Evolutionary conservation across 78 protist genomes (phyloP).

Genomic region (Cyanophora paradoxa): DNA sequence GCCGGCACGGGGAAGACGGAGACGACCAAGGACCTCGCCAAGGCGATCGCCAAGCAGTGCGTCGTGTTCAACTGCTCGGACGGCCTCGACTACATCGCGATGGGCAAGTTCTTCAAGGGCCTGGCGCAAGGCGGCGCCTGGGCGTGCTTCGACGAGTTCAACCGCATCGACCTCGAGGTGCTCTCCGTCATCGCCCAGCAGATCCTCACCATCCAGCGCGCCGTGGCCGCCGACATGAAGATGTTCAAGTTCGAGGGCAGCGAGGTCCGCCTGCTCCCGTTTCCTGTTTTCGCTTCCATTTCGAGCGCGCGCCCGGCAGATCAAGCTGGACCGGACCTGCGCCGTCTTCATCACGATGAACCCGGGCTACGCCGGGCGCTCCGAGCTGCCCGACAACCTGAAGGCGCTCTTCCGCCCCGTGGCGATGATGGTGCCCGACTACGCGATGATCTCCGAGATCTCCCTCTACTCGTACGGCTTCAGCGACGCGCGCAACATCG

Average conservation of each 20-base stretch:
- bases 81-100: slow-evolving; percentile 47
- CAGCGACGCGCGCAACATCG: slow-evolving; percentile 15
- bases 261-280: too few species aligned
- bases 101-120: slow-evolving; percentile 67
- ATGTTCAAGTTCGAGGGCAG: slow-evolving; percentile 31
- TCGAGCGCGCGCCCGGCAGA: too few species aligned
- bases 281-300: too few species aligned
- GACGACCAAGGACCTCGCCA: slow-evolving; percentile 53
- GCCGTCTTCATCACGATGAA: slow-evolving; percentile 85
- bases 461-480: slow-evolving; percentile 72
- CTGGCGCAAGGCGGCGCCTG: slow-evolving; percentile 58
- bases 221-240: background rate
- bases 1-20: slow-evolving; percentile 60
- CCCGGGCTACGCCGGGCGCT: slow-evolving; percentile 70
- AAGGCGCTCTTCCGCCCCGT: slow-evolving; percentile 73
- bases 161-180: slow-evolving; percentile 73
- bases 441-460: slow-evolving; percentile 82
- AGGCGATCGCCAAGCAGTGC: slow-evolving; percentile 48
- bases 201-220: slow-evolving; percentile 44
- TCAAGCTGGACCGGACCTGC: slow-evolving; percentile 30
- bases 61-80: slow-evolving; percentile 54
- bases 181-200: slow-evolving; percentile 72
- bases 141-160: slow-evolving; percentile 78
- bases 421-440: slow-evolving; percentile 86
- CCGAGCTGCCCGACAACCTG: slow-evolving; percentile 61